Percentiles rank a stretch among this genome's conserved stretches.
These are phyloP conservation scores for Lactarius evosmus DNA, from an alignment of 768 basidiomycete genomes.

Conservation along the genomic window DNA sequence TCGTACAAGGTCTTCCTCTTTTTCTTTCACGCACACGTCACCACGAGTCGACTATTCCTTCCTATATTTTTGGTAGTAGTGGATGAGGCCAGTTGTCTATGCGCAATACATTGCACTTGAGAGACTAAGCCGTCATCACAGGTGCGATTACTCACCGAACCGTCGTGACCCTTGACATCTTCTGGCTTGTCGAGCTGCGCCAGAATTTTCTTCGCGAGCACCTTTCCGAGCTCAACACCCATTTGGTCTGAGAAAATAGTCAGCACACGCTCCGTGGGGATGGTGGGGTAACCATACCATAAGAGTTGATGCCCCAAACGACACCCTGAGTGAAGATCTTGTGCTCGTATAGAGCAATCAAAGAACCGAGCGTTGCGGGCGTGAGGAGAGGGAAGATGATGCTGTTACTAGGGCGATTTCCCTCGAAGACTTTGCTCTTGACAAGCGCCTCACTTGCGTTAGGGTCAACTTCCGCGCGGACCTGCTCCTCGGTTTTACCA, in stretches of 20 bases:
- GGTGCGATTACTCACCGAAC: conserved; percentile 48
- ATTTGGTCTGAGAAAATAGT: conserved; percentile 72
- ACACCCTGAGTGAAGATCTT: conserved; percentile 99
- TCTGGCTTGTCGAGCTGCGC: conserved; percentile 76
- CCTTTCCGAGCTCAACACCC: conserved; percentile 98
- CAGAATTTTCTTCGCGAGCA: conserved; percentile 94
- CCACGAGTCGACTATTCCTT: conserved; percentile 48
- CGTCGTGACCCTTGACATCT: conserved; percentile 86
- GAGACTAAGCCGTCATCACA: not conserved
- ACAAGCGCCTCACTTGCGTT: conserved; percentile 79
- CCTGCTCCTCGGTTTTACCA: conserved; percentile 92
- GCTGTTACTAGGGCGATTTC: conserved; percentile 94
- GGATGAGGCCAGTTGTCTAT: conserved; percentile 92
- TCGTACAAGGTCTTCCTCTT: not conserved
- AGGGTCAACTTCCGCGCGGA: conserved; percentile 59
- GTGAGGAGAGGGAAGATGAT: conserved; percentile 93
- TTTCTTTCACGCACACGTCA: not conserved
- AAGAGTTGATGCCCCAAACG: conserved; percentile 98
- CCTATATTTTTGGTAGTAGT: conserved; percentile 91
- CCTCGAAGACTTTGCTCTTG: conserved; percentile 98
- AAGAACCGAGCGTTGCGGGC: conserved; percentile 80
- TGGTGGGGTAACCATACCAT: conserved; percentile 50
- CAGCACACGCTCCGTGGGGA: not conserved
- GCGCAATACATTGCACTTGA: conserved; percentile 12
- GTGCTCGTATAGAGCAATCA: conserved; percentile 94